Evolutionary conservation across 148 eudicot species (phyloP).

Genomic region (Limonium bicolor): DNA sequence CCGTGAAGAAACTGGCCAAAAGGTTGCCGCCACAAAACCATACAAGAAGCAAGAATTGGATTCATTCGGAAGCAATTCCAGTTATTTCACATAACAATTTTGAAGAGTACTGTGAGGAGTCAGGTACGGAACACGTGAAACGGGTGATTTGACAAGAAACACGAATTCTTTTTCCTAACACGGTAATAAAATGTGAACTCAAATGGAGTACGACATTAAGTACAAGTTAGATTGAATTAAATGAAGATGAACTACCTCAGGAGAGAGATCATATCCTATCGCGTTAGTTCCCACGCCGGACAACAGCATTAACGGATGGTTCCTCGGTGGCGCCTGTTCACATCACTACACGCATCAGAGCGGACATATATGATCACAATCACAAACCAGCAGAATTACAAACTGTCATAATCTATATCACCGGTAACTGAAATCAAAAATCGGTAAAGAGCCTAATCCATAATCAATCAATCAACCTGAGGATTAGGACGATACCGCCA

Average conservation of each 20-base stretch:
- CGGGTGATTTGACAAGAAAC: neutral
- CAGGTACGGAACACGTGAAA: too few species aligned
- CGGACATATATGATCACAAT: neutral
- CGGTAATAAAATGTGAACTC: neutral
- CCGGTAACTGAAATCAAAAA: neutral
- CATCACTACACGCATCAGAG: neutral
- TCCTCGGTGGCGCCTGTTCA: slow-evolving; percentile 48
- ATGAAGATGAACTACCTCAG: slow-evolving; percentile 49
- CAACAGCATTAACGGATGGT: slow-evolving; percentile 75
- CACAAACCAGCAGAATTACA: neutral
- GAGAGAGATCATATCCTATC: slow-evolving; percentile 90
- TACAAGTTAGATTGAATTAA: neutral
- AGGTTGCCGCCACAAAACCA: too few species aligned
- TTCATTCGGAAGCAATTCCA: neutral
- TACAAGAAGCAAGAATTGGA: too few species aligned
- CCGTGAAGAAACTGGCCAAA: too few species aligned
- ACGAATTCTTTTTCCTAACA: neutral
- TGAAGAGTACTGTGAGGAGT: too few species aligned
- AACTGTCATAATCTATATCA: neutral
- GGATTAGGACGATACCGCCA: slow-evolving; percentile 79
- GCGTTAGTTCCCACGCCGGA: slow-evolving; percentile 98
- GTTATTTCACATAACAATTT: neutral
- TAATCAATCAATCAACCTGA: too few species aligned
- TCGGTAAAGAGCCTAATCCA: neutral
- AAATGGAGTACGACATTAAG: neutral